Base-by-base conservation (phyloP, 2,329 filamentous ascomycete genomes). In the Diaporthe sp. region DNA sequence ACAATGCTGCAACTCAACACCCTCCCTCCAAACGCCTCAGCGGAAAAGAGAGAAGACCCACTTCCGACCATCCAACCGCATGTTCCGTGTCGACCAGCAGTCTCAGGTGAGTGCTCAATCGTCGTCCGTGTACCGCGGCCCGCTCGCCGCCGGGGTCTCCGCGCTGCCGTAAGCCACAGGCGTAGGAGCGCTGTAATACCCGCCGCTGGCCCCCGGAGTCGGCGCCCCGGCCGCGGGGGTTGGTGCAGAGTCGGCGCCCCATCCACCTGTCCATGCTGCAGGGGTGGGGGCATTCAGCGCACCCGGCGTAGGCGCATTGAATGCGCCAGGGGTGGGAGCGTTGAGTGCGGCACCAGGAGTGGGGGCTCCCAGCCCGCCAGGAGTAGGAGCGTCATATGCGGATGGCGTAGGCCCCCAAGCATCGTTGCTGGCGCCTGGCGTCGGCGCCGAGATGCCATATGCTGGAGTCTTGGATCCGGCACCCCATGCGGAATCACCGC, bases 391-490 rank as follows among this genome's bases (percentile, higher is more conserved):
- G 79, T 96, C 94, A 79, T 94, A 95, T 0, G 89, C 83, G 1
- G 88, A 88, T 2, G 89, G 87, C 2, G 89, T 90, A 81, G 74
- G 74, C 9, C 72, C 72, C 91, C 91, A 92, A 8, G 88, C 85
- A 75, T 93, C 90, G 80, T 88, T 90, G 72, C 88, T 90, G 71
- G 88, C 90, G 13, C 88, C 89, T 0, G 90, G 90, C 1, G 90
- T 92, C 2, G 90, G 89, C 4, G 90, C 90, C 4, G 89, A 89
- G 12, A 85, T 87, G 37, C 89, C 91, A 81, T 94, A 95, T 1
- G 91, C 92, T 4, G 95, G 95, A 1, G 95, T 97, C 83, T 96
- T 94, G 42, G 93, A 94, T 9, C 94, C 92, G 5, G 89, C 87
- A 19, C 87, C 91, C 87, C 93, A 94, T 44, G 89, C 87, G 5